Conservation (phyloP, 768 basidiomycete genomes). For the Hypsizygus marmoreus region DNA sequence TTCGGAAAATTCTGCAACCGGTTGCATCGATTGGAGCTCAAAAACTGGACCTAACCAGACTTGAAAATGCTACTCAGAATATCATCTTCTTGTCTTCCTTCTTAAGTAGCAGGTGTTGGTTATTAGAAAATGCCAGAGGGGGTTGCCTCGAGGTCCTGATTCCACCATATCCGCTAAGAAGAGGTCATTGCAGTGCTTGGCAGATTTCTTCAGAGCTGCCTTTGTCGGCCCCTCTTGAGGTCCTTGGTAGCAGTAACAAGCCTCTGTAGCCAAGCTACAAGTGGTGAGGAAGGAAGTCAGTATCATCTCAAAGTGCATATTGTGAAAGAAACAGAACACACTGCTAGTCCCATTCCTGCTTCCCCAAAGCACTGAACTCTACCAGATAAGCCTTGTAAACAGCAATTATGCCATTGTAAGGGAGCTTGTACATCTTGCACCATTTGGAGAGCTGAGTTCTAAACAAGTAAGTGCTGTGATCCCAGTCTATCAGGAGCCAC, state of each 20-base stretch:
- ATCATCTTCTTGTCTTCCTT: not conserved
- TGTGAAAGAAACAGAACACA: conserved; percentile 4
- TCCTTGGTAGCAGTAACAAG: conserved; percentile 2
- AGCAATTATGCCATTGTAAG: not conserved
- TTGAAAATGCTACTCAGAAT: not conserved
- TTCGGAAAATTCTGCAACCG: too few species aligned
- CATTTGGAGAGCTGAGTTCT: too few species aligned
- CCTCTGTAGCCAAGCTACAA: not conserved
- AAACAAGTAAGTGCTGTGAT: too few species aligned
- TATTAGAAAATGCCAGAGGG: not conserved
- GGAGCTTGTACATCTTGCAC: conserved; percentile 10
- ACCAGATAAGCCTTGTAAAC: conserved; percentile 4
- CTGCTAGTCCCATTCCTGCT: conserved; percentile 6
- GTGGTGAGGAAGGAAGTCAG: not conserved
- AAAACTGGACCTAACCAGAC: not conserved
- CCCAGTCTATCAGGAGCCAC: too few species aligned
- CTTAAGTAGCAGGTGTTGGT: too few species aligned
- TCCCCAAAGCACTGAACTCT: conserved; percentile 8
- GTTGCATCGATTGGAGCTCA: too few species aligned
- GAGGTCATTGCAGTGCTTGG: not conserved
- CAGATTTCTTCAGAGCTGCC: conserved; percentile 1
- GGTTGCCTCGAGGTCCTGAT: not conserved
- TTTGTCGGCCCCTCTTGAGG: conserved; percentile 1
- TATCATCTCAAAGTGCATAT: not conserved
- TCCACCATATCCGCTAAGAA: not conserved